Base-by-base conservation (phyloP, 2,329 filamentous ascomycete genomes). In the Lecanicillium sp. region DNA sequence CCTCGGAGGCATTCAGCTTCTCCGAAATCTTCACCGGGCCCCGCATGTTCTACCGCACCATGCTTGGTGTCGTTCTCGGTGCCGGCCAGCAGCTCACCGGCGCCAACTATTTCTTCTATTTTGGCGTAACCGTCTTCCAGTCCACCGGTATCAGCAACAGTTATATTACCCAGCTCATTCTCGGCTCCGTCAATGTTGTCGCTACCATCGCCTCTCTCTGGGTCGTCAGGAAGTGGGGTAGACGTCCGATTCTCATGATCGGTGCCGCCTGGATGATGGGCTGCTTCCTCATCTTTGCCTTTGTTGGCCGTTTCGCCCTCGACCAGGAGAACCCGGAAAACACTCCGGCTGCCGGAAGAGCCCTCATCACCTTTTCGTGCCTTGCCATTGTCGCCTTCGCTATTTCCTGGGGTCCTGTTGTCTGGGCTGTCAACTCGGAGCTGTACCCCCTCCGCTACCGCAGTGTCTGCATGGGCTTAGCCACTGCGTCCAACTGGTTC, bases 71-170 rank as follows among this genome's bases (percentile, higher is more conserved):
- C 29, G 60, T 70, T 3, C 72, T 87, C 2, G 80, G 85, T 62
- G 75, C 79, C 35, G 75, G 82, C 5, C 82, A 86, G 62, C 83
- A 87, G 59, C 68, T 87, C 2, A 85, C 81, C 1, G 83, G 83
- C 26, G 79, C 77, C 50, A 84, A 84, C 65, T 84, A 80, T 65
- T 83, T 81, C 68, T 84, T 84, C 63, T 80, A 80, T 63, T 86
- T 83, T 58, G 77, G 76, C 20, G 80, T 77, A 33, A 83, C 79
- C 4, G 79, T 86, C 55, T 87, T 88, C 64, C 60, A 71, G 12
- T 74, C 81, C 2, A 81, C 81, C 2, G 84, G 84, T 55, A 73
- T 87, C 23, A 64, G 58, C 52, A 79, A 88, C 67, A 77, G 75
- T 43, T 87, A 83, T 56, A 68, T 81, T 44, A 86, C 81, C 1